phyloP scores from a whole-genome alignment of 75 land plant species.

The Pinus taeda region DNA sequence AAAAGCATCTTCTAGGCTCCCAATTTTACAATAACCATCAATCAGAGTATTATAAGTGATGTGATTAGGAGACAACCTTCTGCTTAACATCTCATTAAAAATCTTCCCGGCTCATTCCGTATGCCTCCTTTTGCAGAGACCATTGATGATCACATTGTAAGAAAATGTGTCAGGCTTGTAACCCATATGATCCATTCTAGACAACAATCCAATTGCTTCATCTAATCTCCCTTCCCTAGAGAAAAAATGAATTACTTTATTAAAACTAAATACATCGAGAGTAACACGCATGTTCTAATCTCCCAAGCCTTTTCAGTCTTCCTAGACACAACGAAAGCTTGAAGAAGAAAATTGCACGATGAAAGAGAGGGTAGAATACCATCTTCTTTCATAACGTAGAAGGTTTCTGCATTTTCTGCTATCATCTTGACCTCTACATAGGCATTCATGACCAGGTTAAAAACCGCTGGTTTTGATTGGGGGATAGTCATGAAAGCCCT shows the following conservation, averaged over 20 bases:
- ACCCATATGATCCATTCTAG: conserved; percentile 27
- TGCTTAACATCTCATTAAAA: conserved; percentile 45
- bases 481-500: not conserved
- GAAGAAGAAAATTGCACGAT: conserved; percentile 2
- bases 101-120: conserved; percentile 30
- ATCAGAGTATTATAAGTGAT: conserved; percentile 55
- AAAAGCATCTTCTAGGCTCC: conserved; percentile 37
- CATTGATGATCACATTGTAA: conserved; percentile 47
- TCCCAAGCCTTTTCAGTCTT: not conserved
- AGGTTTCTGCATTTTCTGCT: conserved; percentile 1
- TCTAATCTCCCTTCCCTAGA: conserved; percentile 44
- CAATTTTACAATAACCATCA: conserved; percentile 57
- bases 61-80: conserved; percentile 27
- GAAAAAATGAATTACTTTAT: conserved; percentile 50
- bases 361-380: conserved; percentile 2
- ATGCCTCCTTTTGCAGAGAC: conserved; percentile 42
- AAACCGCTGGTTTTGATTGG: conserved; percentile 3
- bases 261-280: conserved; percentile 42
- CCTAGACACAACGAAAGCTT: conserved; percentile 9
- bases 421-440: conserved; percentile 6
- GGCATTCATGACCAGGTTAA: conserved; percentile 3
- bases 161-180: conserved; percentile 24
- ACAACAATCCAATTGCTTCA: conserved; percentile 28
- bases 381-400: not conserved
- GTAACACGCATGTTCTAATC: not conserved